Percentiles rank a stretch among this genome's conserved stretches.
Conservation (phyloP, 345 rosid genomes). For the Gossypium australe region DNA sequence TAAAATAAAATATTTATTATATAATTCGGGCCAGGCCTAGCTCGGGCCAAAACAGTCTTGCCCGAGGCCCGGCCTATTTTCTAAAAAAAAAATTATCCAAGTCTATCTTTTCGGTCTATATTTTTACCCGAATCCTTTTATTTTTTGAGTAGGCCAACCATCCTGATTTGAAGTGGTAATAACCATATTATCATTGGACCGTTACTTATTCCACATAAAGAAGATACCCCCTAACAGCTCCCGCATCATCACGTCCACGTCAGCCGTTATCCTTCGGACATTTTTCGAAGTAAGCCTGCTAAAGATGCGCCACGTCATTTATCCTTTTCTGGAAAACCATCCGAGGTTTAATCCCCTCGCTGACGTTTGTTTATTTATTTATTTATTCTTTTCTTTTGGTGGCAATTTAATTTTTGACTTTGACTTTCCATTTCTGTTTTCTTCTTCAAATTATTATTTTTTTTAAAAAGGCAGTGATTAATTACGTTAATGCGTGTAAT, state of each 20-base stretch:
- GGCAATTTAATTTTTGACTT: neutral
- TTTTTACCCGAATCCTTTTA: too few relatives aligned
- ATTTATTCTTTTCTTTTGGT: neutral
- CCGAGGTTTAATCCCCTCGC: slow-evolving; percentile 7
- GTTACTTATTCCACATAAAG: neutral
- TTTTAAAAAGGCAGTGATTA: too few relatives aligned
- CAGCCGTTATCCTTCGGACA: slow-evolving; percentile 5
- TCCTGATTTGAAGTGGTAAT: too few relatives aligned
- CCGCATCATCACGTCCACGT: neutral
- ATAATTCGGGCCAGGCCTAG: too few relatives aligned
- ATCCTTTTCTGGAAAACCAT: neutral
- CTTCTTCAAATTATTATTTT: too few relatives aligned
- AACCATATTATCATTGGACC: neutral
- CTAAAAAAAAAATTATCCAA: too few relatives aligned
- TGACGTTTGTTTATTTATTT: neutral
- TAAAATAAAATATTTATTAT: too few relatives aligned
- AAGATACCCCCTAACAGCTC: neutral
- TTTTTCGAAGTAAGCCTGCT: neutral
- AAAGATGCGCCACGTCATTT: slow-evolving; percentile 1
- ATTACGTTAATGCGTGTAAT: too few relatives aligned
- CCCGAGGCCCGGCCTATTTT: too few relatives aligned
- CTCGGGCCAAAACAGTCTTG: too few relatives aligned
- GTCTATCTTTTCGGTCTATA: too few relatives aligned
- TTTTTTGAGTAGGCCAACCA: too few relatives aligned
- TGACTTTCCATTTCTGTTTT: neutral